Conservation (phyloP, 1,139 yeast species). For the Suhomyces kunorum region DNA sequence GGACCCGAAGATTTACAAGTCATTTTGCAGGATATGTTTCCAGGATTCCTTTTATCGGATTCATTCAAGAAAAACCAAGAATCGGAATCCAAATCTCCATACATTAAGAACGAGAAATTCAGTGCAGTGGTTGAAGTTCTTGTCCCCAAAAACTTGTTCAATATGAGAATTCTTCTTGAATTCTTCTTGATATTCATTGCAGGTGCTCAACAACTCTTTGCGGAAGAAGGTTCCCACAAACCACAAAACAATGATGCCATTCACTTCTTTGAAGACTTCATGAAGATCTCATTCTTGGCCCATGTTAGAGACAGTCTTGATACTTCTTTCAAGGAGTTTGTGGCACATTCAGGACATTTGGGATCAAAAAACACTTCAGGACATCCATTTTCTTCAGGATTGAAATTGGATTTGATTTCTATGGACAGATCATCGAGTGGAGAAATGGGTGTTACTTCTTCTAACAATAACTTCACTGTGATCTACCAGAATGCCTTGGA, state of each 20-base stretch:
- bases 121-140: constrained; percentile 62
- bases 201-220: constrained; percentile 41
- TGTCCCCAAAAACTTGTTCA: constrained; percentile 74
- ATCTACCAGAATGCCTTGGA: constrained; percentile 54
- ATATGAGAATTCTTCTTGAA: constrained; percentile 74
- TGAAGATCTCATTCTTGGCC: constrained; percentile 65
- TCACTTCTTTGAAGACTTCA: constrained; percentile 63
- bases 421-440: constrained; percentile 13
- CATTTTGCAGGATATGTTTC: constrained; percentile 59
- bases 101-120: constrained; percentile 58
- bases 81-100: constrained; percentile 40
- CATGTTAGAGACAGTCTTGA: constrained; percentile 60
- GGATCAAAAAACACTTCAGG: constrained; percentile 12
- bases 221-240: constrained; percentile 11
- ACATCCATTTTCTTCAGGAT: constrained; percentile 15
- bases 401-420: constrained; percentile 25
- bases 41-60: constrained; percentile 53
- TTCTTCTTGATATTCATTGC: constrained; percentile 59
- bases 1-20: constrained; percentile 47
- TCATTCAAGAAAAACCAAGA: constrained; percentile 15
- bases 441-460: constrained; percentile 4
- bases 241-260: constrained; percentile 26
- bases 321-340: constrained; percentile 30
- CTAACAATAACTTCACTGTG: constrained; percentile 9
- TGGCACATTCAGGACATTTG: constrained; percentile 23